Evolutionary conservation across 306 rosid genomes (phyloP).

Genomic region (cucumber (Cucumis sativus)): DNA sequence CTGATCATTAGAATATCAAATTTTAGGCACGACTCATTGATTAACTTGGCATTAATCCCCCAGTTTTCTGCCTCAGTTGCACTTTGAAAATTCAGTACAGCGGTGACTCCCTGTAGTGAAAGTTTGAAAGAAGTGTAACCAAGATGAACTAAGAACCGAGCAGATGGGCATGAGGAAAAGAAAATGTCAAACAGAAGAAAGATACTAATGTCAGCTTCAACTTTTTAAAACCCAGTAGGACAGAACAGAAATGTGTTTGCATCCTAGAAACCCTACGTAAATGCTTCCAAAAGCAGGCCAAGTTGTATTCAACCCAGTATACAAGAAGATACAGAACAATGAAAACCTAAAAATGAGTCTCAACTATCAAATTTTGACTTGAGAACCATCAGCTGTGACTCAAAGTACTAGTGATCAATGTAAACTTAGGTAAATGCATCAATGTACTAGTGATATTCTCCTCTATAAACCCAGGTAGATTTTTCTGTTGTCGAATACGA

Average conservation of each 20-base stretch:
- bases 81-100: constrained; percentile 82
- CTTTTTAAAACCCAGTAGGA: background rate
- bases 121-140: constrained; percentile 15
- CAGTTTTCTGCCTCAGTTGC: constrained; percentile 87
- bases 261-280: background rate
- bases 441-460: no score
- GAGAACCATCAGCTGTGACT: background rate
- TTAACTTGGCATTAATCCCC: constrained; percentile 62
- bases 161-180: background rate
- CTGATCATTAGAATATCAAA: constrained; percentile 70
- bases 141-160: background rate
- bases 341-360: background rate
- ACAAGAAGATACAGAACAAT: background rate
- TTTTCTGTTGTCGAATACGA: no score
- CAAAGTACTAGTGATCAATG: background rate
- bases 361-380: background rate
- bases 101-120: constrained; percentile 71
- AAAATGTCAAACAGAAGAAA: background rate
- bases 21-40: constrained; percentile 66
- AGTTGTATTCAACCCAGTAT: background rate
- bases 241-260: background rate
- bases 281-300: background rate
- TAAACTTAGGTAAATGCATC: no score
- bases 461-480: no score
- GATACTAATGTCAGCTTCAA: constrained; percentile 6